Conservation (phyloP, 2,329 filamentous ascomycete genomes). For the Exophiala calicioides region DNA sequence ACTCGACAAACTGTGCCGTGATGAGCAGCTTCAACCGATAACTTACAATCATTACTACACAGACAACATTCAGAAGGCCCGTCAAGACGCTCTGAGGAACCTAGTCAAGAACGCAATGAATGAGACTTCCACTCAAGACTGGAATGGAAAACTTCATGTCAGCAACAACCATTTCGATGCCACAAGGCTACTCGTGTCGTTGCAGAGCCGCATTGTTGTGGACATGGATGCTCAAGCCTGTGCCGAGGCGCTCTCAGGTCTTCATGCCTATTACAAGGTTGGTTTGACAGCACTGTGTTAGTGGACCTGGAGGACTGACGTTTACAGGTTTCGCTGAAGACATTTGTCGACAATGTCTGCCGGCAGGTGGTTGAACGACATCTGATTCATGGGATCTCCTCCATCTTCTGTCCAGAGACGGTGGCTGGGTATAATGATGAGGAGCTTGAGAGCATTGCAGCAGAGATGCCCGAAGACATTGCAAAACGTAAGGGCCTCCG, state of each 20-base stretch:
- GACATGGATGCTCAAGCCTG: background rate
- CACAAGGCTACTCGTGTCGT: background rate
- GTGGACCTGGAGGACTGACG: background rate
- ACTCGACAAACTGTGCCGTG: no score
- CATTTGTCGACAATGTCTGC: slow-evolving; percentile 5
- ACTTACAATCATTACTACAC: slow-evolving; percentile 40
- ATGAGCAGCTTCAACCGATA: no score
- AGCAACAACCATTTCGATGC: background rate
- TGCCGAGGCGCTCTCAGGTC: background rate
- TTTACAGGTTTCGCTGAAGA: background rate
- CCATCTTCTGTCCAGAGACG: background rate
- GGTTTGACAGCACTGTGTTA: background rate
- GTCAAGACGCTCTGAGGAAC: slow-evolving; percentile 1
- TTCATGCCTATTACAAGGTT: slow-evolving; percentile 1
- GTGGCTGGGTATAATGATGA: background rate
- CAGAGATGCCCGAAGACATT: background rate
- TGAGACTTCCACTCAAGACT: background rate
- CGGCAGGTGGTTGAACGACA: slow-evolving; percentile 1
- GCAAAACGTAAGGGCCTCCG: background rate
- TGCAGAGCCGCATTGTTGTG: background rate
- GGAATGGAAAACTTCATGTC: slow-evolving; percentile 1
- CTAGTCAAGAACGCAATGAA: background rate
- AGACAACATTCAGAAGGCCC: slow-evolving; percentile 33
- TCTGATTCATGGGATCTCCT: background rate
- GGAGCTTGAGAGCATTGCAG: background rate